phyloP scores from a whole-genome alignment of 2,329 filamentous ascomycete species.

The Exophiala dermatitidis region DNA sequence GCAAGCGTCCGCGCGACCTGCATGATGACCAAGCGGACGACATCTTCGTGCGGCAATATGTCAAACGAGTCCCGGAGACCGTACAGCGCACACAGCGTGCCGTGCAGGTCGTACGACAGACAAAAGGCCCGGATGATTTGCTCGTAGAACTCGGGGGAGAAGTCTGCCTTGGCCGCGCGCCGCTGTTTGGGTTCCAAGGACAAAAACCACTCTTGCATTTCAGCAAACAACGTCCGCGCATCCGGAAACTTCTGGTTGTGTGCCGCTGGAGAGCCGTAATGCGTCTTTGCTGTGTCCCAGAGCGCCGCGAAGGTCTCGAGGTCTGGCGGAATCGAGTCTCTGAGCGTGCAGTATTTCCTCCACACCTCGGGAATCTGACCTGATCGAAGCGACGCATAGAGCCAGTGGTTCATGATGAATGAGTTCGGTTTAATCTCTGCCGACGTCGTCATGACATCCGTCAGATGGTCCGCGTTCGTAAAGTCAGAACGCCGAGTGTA shows the following conservation, averaged over 20 bases:
- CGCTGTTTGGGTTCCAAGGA: constrained; percentile 31
- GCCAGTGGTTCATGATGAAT: constrained; percentile 72
- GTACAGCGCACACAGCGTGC: constrained; percentile 45
- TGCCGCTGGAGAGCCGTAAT: constrained; percentile 43
- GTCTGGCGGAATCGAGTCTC: constrained; percentile 50
- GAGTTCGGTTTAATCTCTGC: constrained; percentile 61
- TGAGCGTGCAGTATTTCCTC: constrained; percentile 50
- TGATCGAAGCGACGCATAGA: constrained; percentile 58
- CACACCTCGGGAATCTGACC: constrained; percentile 51
- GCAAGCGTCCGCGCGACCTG: constrained; percentile 43
- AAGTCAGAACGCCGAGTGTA: constrained; percentile 59
- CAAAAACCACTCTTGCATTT: constrained; percentile 44
- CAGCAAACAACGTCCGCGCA: constrained; percentile 40
- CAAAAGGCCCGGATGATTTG: constrained; percentile 48
- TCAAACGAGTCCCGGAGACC: constrained; percentile 40
- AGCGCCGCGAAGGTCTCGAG: constrained; percentile 62
- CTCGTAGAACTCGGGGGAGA: constrained; percentile 46
- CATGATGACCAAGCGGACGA: constrained; percentile 43
- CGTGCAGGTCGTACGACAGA: constrained; percentile 43
- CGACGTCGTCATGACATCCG: constrained; percentile 51
- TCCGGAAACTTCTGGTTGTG: constrained; percentile 43
- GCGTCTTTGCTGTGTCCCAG: constrained; percentile 49
- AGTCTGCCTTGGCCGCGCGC: constrained; percentile 30
- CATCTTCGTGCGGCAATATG: constrained; percentile 41
- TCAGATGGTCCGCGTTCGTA: constrained; percentile 52